These are phyloP conservation scores for Trichoderma harzianum DNA, from an alignment of 2,329 filamentous ascomycete genomes.

Conservation along the genomic window DNA sequence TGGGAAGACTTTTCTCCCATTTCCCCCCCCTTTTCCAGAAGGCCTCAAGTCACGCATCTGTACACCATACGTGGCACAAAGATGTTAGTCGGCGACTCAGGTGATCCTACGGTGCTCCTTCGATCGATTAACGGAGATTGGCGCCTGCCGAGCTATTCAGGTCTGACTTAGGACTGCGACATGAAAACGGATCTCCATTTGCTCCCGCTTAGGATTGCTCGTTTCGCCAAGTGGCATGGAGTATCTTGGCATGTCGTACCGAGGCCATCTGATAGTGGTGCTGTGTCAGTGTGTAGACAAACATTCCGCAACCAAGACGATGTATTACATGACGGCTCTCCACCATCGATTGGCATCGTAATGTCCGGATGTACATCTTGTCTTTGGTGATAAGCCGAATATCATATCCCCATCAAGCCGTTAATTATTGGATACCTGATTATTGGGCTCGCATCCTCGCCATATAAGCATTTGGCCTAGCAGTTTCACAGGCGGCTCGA, in stretches of 20 bases:
- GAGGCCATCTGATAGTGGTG: background rate
- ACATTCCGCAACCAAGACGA: slow-evolving; percentile 13
- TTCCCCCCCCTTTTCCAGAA: background rate
- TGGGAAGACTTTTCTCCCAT: background rate
- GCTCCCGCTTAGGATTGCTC: background rate
- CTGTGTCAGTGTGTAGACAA: background rate
- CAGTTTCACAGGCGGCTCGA: background rate
- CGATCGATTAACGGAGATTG: slow-evolving; percentile 11
- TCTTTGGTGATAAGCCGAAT: background rate
- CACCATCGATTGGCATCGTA: background rate
- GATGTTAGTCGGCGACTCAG: background rate
- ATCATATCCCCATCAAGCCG: background rate
- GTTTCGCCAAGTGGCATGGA: background rate
- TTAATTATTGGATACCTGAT: background rate
- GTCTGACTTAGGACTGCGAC: background rate
- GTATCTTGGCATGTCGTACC: background rate
- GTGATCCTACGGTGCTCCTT: slow-evolving; percentile 3
- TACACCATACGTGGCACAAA: background rate
- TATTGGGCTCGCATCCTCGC: background rate
- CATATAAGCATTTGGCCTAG: background rate
- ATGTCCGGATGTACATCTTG: background rate
- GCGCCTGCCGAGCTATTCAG: slow-evolving; percentile 1
- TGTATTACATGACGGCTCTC: background rate
- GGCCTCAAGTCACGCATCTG: background rate
- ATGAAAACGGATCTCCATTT: background rate